A percentile compares a stretch with the other conserved stretches of the same genome.
phyloP scores from a whole-genome alignment of 208 protist genomes.

The Crithidia sp. region DNA sequence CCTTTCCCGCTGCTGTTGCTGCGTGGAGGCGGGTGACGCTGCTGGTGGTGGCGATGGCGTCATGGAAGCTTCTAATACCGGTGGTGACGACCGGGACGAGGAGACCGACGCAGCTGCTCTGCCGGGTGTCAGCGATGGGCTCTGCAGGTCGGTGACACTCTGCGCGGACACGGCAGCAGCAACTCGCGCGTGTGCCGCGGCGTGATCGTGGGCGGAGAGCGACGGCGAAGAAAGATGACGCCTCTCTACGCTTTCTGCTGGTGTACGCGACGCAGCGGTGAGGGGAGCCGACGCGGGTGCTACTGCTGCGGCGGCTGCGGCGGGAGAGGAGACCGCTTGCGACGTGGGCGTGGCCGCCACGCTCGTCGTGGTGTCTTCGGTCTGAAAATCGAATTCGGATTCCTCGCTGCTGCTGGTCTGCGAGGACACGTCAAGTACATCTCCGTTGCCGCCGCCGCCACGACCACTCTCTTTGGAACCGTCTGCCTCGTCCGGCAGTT shows the following conservation, averaged over 20 bases:
- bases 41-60: not conserved
- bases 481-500: not conserved
- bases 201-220: not conserved
- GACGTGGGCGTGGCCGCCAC: conserved; percentile 2
- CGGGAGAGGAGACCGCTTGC: not conserved
- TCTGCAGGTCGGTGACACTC: not conserved
- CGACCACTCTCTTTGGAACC: too few relatives aligned
- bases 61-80: too few relatives aligned
- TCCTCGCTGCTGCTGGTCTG: conserved; percentile 5
- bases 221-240: not conserved
- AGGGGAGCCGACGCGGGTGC: not conserved
- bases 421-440: not conserved
- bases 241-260: not conserved
- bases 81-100: not conserved
- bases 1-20: too few relatives aligned
- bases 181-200: not conserved
- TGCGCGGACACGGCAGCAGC: not conserved
- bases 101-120: not conserved
- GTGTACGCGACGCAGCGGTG: not conserved
- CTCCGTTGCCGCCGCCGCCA: not conserved
- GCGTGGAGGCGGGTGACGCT: too few relatives aligned
- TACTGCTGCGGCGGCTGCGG: not conserved
- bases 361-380: conserved; percentile 10
- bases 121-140: not conserved
- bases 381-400: conserved; percentile 10